A percentile compares a stretch with the other conserved stretches of the same genome.
These are phyloP conservation scores for Imleria badia DNA, from an alignment of 768 basidiomycete genomes.

Conservation along the genomic window DNA sequence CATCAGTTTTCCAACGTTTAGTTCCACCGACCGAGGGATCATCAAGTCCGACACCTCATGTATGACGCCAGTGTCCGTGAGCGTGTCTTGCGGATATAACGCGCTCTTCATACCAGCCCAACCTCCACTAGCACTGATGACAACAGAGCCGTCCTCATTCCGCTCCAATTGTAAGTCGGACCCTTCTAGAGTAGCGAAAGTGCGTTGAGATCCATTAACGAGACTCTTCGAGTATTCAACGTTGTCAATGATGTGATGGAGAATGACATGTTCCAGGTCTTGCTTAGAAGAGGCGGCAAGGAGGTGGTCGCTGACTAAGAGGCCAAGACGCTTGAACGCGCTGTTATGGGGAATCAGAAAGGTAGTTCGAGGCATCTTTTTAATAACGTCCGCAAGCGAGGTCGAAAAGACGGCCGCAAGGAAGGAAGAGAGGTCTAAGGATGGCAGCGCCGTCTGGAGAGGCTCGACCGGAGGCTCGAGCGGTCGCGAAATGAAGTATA, in stretches of 20 bases:
- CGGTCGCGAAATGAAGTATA: constrained; percentile 88
- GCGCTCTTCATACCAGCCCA: constrained; percentile 70
- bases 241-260: constrained; percentile 81
- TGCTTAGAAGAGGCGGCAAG: constrained; percentile 72
- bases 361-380: constrained; percentile 66
- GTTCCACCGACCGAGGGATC: constrained; percentile 82
- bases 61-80: constrained; percentile 88
- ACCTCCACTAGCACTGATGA: constrained; percentile 68
- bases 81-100: constrained; percentile 58
- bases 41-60: constrained; percentile 85
- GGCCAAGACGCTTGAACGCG: constrained; percentile 86
- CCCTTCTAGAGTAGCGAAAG: constrained; percentile 83
- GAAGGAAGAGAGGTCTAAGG: constrained; percentile 86
- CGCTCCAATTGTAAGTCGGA: constrained; percentile 74
- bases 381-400: constrained; percentile 68
- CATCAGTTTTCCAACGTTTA: constrained; percentile 88
- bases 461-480: constrained; percentile 81
- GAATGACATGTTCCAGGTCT: constrained; percentile 80
- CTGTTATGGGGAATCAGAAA: constrained; percentile 85
- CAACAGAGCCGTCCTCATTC: constrained; percentile 47
- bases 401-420: constrained; percentile 89
- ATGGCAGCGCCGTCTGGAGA: constrained; percentile 76
- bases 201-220: constrained; percentile 62
- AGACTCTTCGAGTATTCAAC: constrained; percentile 71
- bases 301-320: constrained; percentile 83